Percentiles rank a stretch among this genome's conserved stretches.
Conservation (phyloP, 1,139 yeast species). For the Hansenula sp. region DNA sequence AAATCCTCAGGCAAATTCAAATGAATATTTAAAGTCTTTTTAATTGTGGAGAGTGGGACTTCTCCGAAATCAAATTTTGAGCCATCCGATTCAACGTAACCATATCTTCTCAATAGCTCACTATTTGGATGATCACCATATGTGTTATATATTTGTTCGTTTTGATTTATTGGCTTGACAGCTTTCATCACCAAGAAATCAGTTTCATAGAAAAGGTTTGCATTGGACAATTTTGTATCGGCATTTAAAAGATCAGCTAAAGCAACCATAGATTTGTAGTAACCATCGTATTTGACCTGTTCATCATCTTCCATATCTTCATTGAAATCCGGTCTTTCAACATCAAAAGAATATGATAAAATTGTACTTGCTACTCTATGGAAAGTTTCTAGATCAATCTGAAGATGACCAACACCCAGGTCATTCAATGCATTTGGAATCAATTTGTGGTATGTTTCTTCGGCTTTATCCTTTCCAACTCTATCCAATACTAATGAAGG, state of each 20-base stretch:
- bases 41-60: slow-evolving; percentile 43
- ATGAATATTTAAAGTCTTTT: slow-evolving; percentile 19
- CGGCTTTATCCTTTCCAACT: slow-evolving; percentile 69
- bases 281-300: slow-evolving; percentile 39
- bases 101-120: slow-evolving; percentile 84
- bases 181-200: slow-evolving; percentile 64
- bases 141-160: slow-evolving; percentile 79
- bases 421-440: slow-evolving; percentile 30
- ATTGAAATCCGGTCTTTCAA: slow-evolving; percentile 37
- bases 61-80: slow-evolving; percentile 84
- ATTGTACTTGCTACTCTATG: slow-evolving; percentile 69
- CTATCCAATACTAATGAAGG: slow-evolving; percentile 73
- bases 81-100: slow-evolving; percentile 77
- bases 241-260: slow-evolving; percentile 89
- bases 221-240: slow-evolving; percentile 76
- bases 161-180: slow-evolving; percentile 53
- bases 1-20: slow-evolving; percentile 23
- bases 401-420: slow-evolving; percentile 26
- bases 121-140: slow-evolving; percentile 91
- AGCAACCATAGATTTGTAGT: slow-evolving; percentile 85
- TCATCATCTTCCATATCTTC: slow-evolving; percentile 31
- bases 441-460: slow-evolving; percentile 46
- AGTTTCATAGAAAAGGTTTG: slow-evolving; percentile 53
- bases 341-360: slow-evolving; percentile 69
- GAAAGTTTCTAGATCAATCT: slow-evolving; percentile 35